Base-by-base conservation (phyloP, 345 rosid genomes). In the Brassica juncea region DNA sequence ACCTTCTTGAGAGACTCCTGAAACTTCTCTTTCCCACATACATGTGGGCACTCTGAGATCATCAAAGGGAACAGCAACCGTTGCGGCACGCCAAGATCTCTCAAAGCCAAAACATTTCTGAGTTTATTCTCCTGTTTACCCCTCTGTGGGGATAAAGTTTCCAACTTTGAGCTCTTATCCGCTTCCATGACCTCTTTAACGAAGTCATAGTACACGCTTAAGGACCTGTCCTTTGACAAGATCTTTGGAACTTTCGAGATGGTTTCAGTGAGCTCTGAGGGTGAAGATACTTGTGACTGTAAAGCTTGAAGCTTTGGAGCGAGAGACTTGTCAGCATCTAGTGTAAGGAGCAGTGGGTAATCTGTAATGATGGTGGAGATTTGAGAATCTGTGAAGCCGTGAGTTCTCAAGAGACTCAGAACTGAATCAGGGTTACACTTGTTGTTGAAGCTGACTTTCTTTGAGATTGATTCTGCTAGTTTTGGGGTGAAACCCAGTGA, bases 61-160 rank as follows among this genome's bases (percentile, higher is more conserved):
- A 83, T 11, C 76, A 74, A n/a, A 5, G 59, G 1, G 14, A 72
- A 35, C 2, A 83, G n/a, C 34, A 32, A 4, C 1, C 10, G 2
- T 23, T 73, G 71, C 14, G 84, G 77, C 30, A 84, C 0, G 0
- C 86, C 81, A 2, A 77, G 5, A 6, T 47, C 78, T 60, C 78
- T 71, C 60, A 83, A 71, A 44, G 11, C 31, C 5, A 5, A 65
- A 0, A 75, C 1, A 14, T 81, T 85, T 1, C 70, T 27, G 31
- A 59, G 5, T 1, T 72, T 59, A 8, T 59, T 60, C 78, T 71
- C 61, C 8, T 16, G 59, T 21, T 6, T 5, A 39, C 34, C 32
- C 8, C 23, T 10, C 0, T 16, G 44, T 30, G 68, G 25, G 16
- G 4, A 76, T 0, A 39, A 27, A 47, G 6, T 42, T 37, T 67